Evolutionary conservation across 352 stramenopile genomes (phyloP), one percentile per base, ranked within the genome.

Genomic region (Globisporangium carolinianum): DNA sequence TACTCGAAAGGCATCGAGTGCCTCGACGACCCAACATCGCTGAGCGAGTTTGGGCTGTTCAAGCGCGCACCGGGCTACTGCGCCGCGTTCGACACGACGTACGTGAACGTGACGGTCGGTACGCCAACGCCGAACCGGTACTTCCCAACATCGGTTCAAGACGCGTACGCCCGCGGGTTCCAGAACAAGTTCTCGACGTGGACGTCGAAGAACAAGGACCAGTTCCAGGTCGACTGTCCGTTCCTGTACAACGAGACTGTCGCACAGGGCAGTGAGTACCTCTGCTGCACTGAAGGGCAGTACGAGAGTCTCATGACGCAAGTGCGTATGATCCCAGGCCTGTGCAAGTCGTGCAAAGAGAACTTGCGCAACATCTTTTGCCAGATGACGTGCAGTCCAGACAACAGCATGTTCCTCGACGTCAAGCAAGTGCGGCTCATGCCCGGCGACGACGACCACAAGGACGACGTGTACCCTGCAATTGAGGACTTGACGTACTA

Each of bases 331-430:
- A 67, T 91, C 41, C 68, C 68, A 3, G 77, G 73, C 4, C 66
- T 79, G 36, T 91, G 83, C 60, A 71, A 77, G 24, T 69, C 78
- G 12, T 93, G 81, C 64, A 86, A 87, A 66, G 64, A 86, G 52
- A 89, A 89, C 49, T 56, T 90, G 56, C 75, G 74, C 54, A 90
- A 91, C 55, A 61, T 91, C 43, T 91, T 77, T 75, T 93, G 81
- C 65, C 81, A 91, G 51, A 87, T 86, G 55, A 77, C 77, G 5
- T 93, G 83, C 60, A 83, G 84, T 59, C 83, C 83, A 9, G 91
- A 65, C 66, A 90, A 93, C 62, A 86, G 75, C 49, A 67, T 86
- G 63, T 93, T 88, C 48, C 61, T 93, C 49, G 75, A 91, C 8
- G 74, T 87, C 12, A 71, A 73, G 1, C 76, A 89, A 49, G 79